Evolutionary conservation across 208 protist species (phyloP).

Genomic region (Crithidia sp.): DNA sequence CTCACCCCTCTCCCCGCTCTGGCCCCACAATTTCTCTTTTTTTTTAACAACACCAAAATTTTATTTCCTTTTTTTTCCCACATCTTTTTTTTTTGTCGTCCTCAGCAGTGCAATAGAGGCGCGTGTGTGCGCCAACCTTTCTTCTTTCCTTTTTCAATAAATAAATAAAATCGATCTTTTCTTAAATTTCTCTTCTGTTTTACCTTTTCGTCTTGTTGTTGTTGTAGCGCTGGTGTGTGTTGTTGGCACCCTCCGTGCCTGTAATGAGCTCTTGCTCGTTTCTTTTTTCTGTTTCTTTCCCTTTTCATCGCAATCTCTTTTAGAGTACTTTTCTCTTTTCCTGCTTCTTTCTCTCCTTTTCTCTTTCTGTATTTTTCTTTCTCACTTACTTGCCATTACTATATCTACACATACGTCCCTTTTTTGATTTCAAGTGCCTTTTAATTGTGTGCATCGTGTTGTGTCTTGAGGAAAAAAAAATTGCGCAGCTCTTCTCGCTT

Average conservation of each 20-base stretch:
- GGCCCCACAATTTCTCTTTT: not conserved
- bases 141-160: not conserved
- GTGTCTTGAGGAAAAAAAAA: too few relatives aligned
- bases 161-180: not conserved
- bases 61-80: not conserved
- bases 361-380: conserved; percentile 1
- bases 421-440: not conserved
- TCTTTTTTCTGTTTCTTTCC: not conserved
- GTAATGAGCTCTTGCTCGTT: not conserved
- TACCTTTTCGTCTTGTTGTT: not conserved
- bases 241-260: not conserved
- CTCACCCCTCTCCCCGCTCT: too few relatives aligned
- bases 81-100: not conserved
- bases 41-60: not conserved
- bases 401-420: not conserved
- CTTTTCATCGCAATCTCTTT: not conserved
- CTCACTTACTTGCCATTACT: not conserved
- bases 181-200: not conserved
- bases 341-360: conserved; percentile 3
- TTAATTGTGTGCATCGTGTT: too few relatives aligned
- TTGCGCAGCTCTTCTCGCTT: too few relatives aligned
- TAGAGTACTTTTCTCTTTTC: not conserved
- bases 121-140: not conserved
- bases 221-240: conserved; percentile 4
- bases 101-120: not conserved